phyloP scores from a whole-genome alignment of 768 basidiomycete genomes.

The Galerina marginata region DNA sequence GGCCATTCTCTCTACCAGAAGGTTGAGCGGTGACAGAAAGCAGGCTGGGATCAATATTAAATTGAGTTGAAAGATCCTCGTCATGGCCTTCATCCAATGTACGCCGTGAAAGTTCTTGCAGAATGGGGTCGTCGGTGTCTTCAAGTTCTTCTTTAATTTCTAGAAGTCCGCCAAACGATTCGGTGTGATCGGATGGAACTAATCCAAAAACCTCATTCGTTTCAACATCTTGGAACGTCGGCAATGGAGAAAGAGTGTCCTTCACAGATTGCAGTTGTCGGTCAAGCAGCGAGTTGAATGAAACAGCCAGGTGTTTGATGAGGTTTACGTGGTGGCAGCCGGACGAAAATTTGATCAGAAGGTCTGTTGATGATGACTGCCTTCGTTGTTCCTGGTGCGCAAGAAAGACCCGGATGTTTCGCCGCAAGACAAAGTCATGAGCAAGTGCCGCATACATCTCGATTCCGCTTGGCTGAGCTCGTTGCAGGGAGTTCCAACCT shows the following conservation, averaged over 20 bases:
- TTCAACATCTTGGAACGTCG: not conserved
- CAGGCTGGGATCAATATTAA: too few species aligned
- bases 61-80: too few species aligned
- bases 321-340: not conserved
- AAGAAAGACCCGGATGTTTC: not conserved
- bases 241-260: not conserved
- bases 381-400: not conserved
- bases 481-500: slow-evolving; percentile 6
- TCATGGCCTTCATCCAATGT: not conserved
- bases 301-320: not conserved
- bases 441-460: not conserved
- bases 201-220: not conserved
- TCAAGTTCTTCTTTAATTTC: not conserved
- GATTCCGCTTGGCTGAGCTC: slow-evolving; percentile 2
- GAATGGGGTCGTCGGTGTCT: not conserved
- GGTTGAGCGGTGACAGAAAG: too few species aligned
- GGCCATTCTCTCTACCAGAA: too few species aligned
- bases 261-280: not conserved
- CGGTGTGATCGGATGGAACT: not conserved
- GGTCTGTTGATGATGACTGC: too few species aligned
- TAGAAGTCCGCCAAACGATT: not conserved
- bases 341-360: not conserved
- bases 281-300: not conserved
- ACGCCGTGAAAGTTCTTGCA: not conserved
- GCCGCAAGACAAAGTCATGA: not conserved